A percentile compares a stretch with the other conserved stretches of the same genome.
Evolutionary conservation across 345 rosid genomes (phyloP).

Genomic region (Citrus sinensis): DNA sequence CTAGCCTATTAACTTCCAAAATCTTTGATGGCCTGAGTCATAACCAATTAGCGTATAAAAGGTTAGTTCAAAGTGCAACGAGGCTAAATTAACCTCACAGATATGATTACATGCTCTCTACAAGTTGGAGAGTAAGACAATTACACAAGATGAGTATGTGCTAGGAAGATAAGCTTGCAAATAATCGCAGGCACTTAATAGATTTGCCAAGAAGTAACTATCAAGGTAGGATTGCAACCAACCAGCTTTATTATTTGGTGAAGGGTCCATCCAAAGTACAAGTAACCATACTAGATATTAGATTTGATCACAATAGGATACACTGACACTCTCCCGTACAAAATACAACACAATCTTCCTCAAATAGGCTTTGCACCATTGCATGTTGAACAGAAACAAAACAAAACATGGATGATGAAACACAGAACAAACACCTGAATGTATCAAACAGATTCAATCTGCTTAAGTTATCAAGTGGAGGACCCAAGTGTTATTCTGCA

Average conservation of each 20-base stretch:
- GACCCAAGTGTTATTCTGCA: not conserved
- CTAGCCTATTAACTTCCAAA: not conserved
- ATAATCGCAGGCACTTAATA: not conserved
- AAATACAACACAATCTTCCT: not conserved
- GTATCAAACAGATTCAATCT: not conserved
- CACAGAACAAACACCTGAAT: not conserved
- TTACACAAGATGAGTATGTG: not conserved
- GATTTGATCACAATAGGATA: not conserved
- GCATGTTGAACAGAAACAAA: not conserved
- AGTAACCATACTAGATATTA: not conserved
- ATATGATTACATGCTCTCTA: not conserved
- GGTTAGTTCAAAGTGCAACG: not conserved
- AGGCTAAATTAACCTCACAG: not conserved
- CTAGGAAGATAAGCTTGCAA: not conserved
- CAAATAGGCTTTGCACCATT: not conserved
- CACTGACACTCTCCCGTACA: not conserved
- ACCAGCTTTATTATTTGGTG: not conserved
- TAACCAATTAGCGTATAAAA: no score
- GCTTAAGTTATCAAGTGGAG: not conserved
- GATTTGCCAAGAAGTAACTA: not conserved
- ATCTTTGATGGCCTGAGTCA: not conserved
- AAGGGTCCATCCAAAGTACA: not conserved
- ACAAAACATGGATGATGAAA: not conserved
- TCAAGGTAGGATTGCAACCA: not conserved
- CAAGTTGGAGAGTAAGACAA: not conserved